Base-by-base conservation (phyloP, 768 basidiomycete genomes). In the Pisolithus orientalis region DNA sequence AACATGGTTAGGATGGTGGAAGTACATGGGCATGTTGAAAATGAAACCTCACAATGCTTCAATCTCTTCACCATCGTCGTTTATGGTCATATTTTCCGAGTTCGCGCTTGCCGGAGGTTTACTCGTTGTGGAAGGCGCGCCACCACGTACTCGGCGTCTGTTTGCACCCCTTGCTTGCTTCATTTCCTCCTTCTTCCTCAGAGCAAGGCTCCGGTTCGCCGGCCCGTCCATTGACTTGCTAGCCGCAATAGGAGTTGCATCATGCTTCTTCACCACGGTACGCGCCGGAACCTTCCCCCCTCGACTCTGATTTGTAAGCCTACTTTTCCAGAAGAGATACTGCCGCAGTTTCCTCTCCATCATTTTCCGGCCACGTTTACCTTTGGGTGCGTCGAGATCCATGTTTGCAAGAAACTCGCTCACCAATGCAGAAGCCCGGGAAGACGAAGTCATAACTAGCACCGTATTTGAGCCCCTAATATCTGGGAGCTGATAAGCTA, bases 381-480 rank as follows among this genome's bases (percentile, higher is more conserved):
- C 89, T 25, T 74, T 75, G 4, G 79, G 77, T 0, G 80, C 78
- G 40, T 75, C 70, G 3, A 73, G 64, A 53, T 88, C 74, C 73
- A 87, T 81, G 34, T 50, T 47, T 0, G 84, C 79, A 6, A 98
- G 77, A 68, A 90, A 98, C 54, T 94, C 86, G 2, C 82, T 82
- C 21, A 98, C 71, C 42, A 88, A 77, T 17, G 76, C 75, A 59
- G 85, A 87, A 0, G 87, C 87, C 34, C 83, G 77, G 16, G 84
- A 77, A 0, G 93, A 92, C 0, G 85, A 83, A 3, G 87, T 82
- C 94, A 99, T 95, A 51, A 98, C 75, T 28, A 98, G 80, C 8
- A 94, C 79, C 2, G 80, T 82, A 59, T 97, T 86, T 17, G 79
- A 80, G 3, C 85, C 87, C 3, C 76, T 77, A 11, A 62, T 58